Conservation (phyloP, 2,329 filamentous ascomycete genomes). For the Aspergillus eucalypticola region DNA sequence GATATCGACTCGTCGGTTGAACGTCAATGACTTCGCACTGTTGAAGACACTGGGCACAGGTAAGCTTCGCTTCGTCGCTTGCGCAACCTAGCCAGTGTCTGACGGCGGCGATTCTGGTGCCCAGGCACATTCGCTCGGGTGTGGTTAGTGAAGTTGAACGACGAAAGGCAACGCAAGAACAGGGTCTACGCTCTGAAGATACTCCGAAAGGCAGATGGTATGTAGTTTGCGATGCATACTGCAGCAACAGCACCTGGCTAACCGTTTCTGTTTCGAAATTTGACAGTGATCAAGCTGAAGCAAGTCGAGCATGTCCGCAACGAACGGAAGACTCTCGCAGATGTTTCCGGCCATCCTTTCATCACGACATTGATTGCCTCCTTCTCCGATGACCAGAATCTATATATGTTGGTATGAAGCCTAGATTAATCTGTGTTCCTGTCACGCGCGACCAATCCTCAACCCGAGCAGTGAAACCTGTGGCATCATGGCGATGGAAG, state of each 20-base stretch:
- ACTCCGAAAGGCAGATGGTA: constrained; percentile 53
- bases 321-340: constrained; percentile 63
- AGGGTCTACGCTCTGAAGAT: constrained; percentile 53
- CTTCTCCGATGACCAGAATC: constrained; percentile 62
- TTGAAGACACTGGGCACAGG: constrained; percentile 53
- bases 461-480: not conserved
- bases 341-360: constrained; percentile 65
- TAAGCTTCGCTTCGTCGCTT: constrained; percentile 26
- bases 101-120: constrained; percentile 17
- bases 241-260: constrained; percentile 11
- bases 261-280: constrained; percentile 5
- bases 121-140: constrained; percentile 55
- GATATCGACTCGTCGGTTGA: constrained; percentile 40
- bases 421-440: not conserved
- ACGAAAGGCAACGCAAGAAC: constrained; percentile 34
- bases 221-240: constrained; percentile 14
- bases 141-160: constrained; percentile 49
- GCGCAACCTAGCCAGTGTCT: constrained; percentile 14
- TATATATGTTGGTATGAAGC: constrained; percentile 53
- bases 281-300: constrained; percentile 59
- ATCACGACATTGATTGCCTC: constrained; percentile 66
- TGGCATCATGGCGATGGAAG: not conserved
- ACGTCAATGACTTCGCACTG: constrained; percentile 48
- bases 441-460: not conserved
- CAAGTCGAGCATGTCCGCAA: constrained; percentile 69